These are phyloP conservation scores for Tylopilus intermedius DNA, from an alignment of 768 basidiomycete genomes.

Conservation along the genomic window DNA sequence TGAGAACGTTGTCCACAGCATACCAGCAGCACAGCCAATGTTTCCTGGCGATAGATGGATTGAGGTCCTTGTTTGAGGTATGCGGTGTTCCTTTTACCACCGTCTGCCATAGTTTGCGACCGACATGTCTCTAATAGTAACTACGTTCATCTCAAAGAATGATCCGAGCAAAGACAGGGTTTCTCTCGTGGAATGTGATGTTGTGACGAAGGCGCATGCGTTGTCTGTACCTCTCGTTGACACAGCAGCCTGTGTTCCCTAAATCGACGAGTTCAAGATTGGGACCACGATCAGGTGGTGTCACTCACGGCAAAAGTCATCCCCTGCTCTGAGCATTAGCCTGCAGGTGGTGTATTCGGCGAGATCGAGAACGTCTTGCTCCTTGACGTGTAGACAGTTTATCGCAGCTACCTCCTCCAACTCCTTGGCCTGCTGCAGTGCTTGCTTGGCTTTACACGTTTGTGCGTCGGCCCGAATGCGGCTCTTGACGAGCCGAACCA, in stretches of 20 bases:
- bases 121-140: slow-evolving; percentile 18
- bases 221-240: slow-evolving; percentile 51
- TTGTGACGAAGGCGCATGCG: slow-evolving; percentile 39
- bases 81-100: slow-evolving; percentile 46
- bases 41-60: slow-evolving; percentile 34
- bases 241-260: slow-evolving; percentile 49
- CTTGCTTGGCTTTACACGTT: neutral
- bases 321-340: slow-evolving; percentile 36
- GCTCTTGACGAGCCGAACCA: slow-evolving; percentile 46
- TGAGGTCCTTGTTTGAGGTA: slow-evolving; percentile 71
- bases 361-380: slow-evolving; percentile 49
- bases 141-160: slow-evolving; percentile 12
- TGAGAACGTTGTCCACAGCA: slow-evolving; percentile 18
- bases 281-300: neutral
- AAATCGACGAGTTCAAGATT: slow-evolving; percentile 1
- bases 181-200: slow-evolving; percentile 13
- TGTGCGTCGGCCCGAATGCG: slow-evolving; percentile 24
- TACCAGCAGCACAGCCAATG: slow-evolving; percentile 8
- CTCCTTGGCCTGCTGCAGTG: slow-evolving; percentile 16
- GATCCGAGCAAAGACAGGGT: neutral
- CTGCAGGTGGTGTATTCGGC: slow-evolving; percentile 45
- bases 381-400: slow-evolving; percentile 53
- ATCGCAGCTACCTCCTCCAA: slow-evolving; percentile 48
- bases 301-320: slow-evolving; percentile 54
- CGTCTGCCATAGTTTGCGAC: slow-evolving; percentile 59